phyloP scores from a whole-genome alignment of 2,329 filamentous ascomycete genomes.

The Claviceps fusiformis region DNA sequence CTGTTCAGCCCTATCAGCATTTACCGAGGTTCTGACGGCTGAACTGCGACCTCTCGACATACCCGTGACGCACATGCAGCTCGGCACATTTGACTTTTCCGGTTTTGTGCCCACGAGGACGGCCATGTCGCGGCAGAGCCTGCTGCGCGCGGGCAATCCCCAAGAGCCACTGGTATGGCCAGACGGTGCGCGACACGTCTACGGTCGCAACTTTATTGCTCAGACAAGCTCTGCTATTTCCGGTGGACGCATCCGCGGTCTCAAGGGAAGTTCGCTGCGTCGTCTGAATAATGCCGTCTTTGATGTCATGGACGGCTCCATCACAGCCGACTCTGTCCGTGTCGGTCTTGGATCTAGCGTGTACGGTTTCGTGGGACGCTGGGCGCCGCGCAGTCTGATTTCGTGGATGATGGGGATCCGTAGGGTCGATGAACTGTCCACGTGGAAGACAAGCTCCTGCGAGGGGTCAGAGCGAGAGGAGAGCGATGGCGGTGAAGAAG shows the following conservation, averaged over 20 bases:
- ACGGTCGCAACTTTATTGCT: constrained; percentile 47
- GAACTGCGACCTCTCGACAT: constrained; percentile 68
- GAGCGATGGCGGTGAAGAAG: constrained; percentile 23
- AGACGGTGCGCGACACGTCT: constrained; percentile 43
- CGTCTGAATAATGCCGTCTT: constrained; percentile 80
- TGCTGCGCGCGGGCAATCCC: constrained; percentile 29
- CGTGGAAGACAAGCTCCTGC: constrained; percentile 35
- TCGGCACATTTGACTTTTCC: constrained; percentile 80
- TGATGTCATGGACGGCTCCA: constrained; percentile 63
- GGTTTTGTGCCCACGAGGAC: constrained; percentile 40
- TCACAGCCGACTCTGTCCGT: constrained; percentile 50
- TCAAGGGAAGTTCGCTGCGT: constrained; percentile 58
- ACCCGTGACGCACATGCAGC: constrained; percentile 72
- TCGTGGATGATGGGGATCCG: constrained; percentile 85
- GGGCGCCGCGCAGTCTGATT: constrained; percentile 65
- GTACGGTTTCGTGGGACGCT: constrained; percentile 75
- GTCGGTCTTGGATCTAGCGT: constrained; percentile 74
- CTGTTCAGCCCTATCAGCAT: constrained; percentile 76
- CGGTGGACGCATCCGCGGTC: constrained; percentile 41
- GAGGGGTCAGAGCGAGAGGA: constrained; percentile 23
- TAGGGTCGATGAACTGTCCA: constrained; percentile 41
- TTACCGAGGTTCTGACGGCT: constrained; percentile 64
- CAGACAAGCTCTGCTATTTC: constrained; percentile 42
- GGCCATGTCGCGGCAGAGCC: constrained; percentile 18
- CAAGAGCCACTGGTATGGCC: constrained; percentile 48